These are phyloP conservation scores for Saccharomycopsis lassenensis DNA, from an alignment of 805 yeast species.

Conservation along the genomic window DNA sequence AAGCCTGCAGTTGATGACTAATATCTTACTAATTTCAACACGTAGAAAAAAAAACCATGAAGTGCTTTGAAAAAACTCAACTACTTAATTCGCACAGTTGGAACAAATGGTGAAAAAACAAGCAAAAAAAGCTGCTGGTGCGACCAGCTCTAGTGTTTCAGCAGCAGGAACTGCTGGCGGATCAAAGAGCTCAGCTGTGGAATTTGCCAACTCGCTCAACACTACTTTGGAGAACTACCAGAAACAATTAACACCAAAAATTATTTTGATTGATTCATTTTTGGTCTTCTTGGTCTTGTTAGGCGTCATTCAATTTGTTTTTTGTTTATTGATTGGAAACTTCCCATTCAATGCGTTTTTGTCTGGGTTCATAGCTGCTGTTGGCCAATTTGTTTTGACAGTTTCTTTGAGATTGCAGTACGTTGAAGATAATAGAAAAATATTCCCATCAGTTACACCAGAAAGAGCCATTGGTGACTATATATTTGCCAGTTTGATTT, in stretches of 20 bases:
- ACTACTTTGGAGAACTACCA: constrained; percentile 13
- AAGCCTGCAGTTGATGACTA: too few species aligned
- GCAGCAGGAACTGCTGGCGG: background rate
- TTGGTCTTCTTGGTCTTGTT: constrained; percentile 60
- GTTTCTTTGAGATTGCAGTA: constrained; percentile 73
- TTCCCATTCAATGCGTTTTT: constrained; percentile 96
- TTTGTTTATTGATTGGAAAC: constrained; percentile 67
- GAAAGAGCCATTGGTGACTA: constrained; percentile 75
- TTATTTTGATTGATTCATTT: constrained; percentile 67
- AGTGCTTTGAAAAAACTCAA: too few species aligned
- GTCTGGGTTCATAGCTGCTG: constrained; percentile 85
- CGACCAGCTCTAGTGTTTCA: background rate
- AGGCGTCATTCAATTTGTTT: constrained; percentile 71
- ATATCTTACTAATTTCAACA: too few species aligned
- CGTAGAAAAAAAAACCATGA: too few species aligned
- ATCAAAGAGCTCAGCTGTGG: constrained; percentile 1
- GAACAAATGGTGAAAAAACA: constrained; percentile 8
- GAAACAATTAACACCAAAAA: constrained; percentile 15
- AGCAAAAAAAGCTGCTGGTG: constrained; percentile 2
- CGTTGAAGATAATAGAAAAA: constrained; percentile 27
- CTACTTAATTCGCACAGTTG: too few species aligned
- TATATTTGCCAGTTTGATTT: constrained; percentile 71
- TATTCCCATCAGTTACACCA: constrained; percentile 35
- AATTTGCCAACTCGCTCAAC: constrained; percentile 8
- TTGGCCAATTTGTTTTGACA: constrained; percentile 89